These are phyloP conservation scores for Hanseniaspora occidentalis DNA, from an alignment of 805 yeast genomes.

Conservation along the genomic window DNA sequence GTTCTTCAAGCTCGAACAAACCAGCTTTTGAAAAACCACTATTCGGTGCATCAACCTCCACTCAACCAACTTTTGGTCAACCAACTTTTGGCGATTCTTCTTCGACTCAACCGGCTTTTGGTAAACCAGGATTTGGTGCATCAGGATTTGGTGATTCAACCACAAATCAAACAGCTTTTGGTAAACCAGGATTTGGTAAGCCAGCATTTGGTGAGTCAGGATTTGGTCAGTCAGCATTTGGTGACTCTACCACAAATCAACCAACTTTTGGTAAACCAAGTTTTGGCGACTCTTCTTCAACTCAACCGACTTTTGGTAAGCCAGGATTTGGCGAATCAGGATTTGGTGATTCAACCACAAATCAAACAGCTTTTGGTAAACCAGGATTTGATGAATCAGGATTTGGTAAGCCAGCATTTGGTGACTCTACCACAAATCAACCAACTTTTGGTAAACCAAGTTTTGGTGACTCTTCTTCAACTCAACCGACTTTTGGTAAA, in stretches of 20 bases:
- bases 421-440: too few species aligned
- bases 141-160: too few species aligned
- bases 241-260: constrained; percentile 5
- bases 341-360: too few species aligned
- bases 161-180: constrained; percentile 17
- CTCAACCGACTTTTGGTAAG: too few species aligned
- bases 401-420: constrained; percentile 14
- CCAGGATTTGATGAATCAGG: constrained; percentile 12
- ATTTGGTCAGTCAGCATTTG: constrained; percentile 11
- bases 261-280: too few species aligned
- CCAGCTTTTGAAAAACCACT: constrained; percentile 12
- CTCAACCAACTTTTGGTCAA: constrained; percentile 8
- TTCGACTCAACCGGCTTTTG: too few species aligned
- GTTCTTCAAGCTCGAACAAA: not conserved
- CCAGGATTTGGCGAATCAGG: too few species aligned
- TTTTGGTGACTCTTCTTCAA: not conserved
- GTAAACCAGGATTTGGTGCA: too few species aligned
- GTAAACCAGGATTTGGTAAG: constrained; percentile 13
- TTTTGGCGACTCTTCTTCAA: constrained; percentile 10
- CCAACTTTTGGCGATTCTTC: constrained; percentile 9
- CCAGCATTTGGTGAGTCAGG: constrained; percentile 10
- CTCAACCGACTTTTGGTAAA: constrained; percentile 9
- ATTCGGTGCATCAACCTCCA: constrained; percentile 13
- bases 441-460: too few species aligned
- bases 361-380: constrained; percentile 15